Percentiles rank a stretch among this genome's conserved stretches.
Conservation (phyloP, 108 stramenopile genomes). For the Nitzschia sp. region DNA sequence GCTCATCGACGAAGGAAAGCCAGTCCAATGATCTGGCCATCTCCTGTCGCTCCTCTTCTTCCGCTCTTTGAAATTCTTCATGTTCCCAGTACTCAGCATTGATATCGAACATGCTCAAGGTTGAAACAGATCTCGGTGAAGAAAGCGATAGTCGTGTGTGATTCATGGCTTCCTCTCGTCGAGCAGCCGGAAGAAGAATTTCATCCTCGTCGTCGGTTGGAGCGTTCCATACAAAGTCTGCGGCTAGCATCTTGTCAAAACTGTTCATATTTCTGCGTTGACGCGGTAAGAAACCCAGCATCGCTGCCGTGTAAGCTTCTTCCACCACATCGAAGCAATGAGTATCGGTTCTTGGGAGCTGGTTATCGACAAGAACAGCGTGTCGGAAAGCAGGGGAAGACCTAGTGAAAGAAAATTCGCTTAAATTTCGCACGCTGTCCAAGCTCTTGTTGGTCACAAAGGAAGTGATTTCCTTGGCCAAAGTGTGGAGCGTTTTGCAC, state of each 20-base stretch:
- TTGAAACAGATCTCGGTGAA: constrained; percentile 20
- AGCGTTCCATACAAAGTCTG: constrained; percentile 7
- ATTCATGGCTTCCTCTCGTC: neutral
- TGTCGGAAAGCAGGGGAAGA: constrained; percentile 67
- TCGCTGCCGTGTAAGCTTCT: constrained; percentile 66
- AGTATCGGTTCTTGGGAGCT: constrained; percentile 32
- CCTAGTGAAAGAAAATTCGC: constrained; percentile 50
- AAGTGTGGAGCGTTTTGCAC: constrained; percentile 62
- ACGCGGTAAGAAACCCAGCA: constrained; percentile 38
- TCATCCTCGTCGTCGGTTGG: neutral
- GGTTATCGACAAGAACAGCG: constrained; percentile 51
- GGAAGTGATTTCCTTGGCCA: constrained; percentile 52
- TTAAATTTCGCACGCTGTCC: constrained; percentile 39
- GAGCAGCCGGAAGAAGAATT: neutral
- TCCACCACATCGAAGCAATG: constrained; percentile 87
- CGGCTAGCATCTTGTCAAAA: constrained; percentile 15
- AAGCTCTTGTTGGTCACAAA: constrained; percentile 41
- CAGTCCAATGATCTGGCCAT: constrained; percentile 20
- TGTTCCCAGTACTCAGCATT: constrained; percentile 31
- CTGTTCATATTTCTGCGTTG: constrained; percentile 21
- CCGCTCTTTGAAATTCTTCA: constrained; percentile 3
- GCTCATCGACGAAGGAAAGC: constrained; percentile 42
- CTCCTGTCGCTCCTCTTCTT: neutral
- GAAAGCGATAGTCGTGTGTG: constrained; percentile 20
- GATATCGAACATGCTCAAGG: constrained; percentile 36